Conservation (phyloP, 2,329 filamentous ascomycete genomes). For the Exophiala aquamarina region DNA sequence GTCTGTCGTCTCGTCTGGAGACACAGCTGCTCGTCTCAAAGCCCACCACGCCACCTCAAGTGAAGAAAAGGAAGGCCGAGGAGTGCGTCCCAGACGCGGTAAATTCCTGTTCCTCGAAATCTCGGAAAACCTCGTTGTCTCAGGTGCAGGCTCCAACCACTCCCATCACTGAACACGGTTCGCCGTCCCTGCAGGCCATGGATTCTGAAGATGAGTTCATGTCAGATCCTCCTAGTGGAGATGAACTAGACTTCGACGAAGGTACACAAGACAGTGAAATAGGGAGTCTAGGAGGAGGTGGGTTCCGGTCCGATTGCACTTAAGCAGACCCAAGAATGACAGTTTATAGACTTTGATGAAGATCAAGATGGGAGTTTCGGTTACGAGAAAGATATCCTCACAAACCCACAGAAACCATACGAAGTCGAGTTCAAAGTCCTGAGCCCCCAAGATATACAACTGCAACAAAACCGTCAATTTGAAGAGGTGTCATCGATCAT, state of each 20-base stretch:
- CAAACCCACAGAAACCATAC: slow-evolving; percentile 72
- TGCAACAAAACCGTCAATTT: slow-evolving; percentile 81
- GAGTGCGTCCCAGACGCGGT: slow-evolving; percentile 38
- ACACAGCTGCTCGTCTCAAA: slow-evolving; percentile 23
- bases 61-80: slow-evolving; percentile 55
- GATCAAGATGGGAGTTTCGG: slow-evolving; percentile 62
- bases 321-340: too few relatives aligned
- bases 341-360: slow-evolving; percentile 60
- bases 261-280: slow-evolving; percentile 70
- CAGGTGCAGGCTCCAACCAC: slow-evolving; percentile 40
- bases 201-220: slow-evolving; percentile 95
- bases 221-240: slow-evolving; percentile 76
- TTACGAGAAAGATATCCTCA: slow-evolving; percentile 69
- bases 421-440: slow-evolving; percentile 84
- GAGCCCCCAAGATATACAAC: slow-evolving; percentile 76
- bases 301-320: slow-evolving; percentile 1
- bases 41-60: slow-evolving; percentile 54
- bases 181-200: slow-evolving; percentile 60
- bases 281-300: slow-evolving; percentile 32
- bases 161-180: slow-evolving; percentile 48
- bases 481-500: slow-evolving; percentile 89
- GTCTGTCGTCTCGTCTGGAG: slow-evolving; percentile 26
- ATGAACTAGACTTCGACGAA: slow-evolving; percentile 67
- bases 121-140: slow-evolving; percentile 33
- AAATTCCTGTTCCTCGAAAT: slow-evolving; percentile 32